Evolutionary conservation across 805 yeast species (phyloP).

Genomic region (Candida tammaniensis): DNA sequence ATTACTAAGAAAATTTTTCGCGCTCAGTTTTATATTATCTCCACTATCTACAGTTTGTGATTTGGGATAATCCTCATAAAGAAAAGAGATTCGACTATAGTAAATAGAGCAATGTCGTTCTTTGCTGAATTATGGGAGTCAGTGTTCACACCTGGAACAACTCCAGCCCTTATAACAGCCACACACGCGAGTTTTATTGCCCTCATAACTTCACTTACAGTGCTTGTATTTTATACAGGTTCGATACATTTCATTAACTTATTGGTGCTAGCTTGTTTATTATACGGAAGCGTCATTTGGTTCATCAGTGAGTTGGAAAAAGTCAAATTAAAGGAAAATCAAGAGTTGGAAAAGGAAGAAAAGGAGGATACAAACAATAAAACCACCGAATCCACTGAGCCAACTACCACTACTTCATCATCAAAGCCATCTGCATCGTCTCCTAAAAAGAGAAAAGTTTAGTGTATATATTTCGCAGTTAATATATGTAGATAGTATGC

Average conservation of each 20-base stretch:
- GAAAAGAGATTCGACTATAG: no score
- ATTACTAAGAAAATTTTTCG: conserved; percentile 3
- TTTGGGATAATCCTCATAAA: no score
- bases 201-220: conserved; percentile 53
- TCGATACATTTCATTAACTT: conserved; percentile 65
- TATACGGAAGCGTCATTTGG: conserved; percentile 88
- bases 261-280: conserved; percentile 52
- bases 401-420: background rate
- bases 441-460: conserved; percentile 19
- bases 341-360: conserved; percentile 4
- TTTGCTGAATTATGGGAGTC: conserved; percentile 81
- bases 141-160: conserved; percentile 87
- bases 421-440: conserved; percentile 1
- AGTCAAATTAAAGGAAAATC: conserved; percentile 43
- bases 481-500: no score
- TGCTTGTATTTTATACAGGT: conserved; percentile 58
- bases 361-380: background rate
- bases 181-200: conserved; percentile 80
- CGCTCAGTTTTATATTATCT: no score
- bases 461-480: conserved; percentile 1
- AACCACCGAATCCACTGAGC: conserved; percentile 1
- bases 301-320: conserved; percentile 66
- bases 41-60: no score
- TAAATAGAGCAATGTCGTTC: conserved; percentile 43
- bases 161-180: conserved; percentile 85